These are phyloP conservation scores for Colletotrichum sublineola DNA, from an alignment of 2,329 filamentous ascomycete species.

Conservation along the genomic window DNA sequence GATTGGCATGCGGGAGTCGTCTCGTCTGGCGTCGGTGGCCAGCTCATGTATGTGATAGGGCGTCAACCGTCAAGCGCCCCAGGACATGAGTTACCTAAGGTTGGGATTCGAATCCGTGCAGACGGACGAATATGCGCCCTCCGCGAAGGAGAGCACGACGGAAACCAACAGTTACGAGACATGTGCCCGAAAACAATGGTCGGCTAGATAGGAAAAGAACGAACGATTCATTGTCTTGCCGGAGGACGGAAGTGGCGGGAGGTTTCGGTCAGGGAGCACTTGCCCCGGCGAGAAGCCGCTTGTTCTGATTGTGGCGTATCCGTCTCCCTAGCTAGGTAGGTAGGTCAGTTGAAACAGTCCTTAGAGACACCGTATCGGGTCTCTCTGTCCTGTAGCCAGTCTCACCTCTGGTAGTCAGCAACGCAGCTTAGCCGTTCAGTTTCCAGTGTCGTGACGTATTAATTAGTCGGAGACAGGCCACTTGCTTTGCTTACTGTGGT, in stretches of 20 bases:
- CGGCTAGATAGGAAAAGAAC: background rate
- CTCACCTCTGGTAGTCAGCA: background rate
- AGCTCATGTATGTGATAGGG: conserved; percentile 9
- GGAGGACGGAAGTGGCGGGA: conserved; percentile 10
- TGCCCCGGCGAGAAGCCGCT: conserved; percentile 2
- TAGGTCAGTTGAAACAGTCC: background rate
- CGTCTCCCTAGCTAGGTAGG: background rate
- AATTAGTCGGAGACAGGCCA: conserved; percentile 7
- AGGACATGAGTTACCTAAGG: background rate
- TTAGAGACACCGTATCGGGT: background rate
- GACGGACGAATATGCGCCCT: background rate
- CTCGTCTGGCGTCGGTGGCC: conserved; percentile 8
- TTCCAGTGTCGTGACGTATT: background rate
- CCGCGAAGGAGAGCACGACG: background rate
- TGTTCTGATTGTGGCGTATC: background rate
- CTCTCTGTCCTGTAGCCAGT: background rate
- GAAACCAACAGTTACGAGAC: conserved; percentile 11
- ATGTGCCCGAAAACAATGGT: background rate
- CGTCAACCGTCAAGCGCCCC: background rate
- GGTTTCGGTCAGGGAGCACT: conserved; percentile 23
- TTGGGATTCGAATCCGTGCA: background rate
- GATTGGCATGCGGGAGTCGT: conserved; percentile 13
- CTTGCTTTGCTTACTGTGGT: background rate
- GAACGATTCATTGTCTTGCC: background rate
- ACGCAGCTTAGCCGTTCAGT: background rate